Evolutionary conservation across 768 basidiomycete genomes (phyloP).

Genomic region (Mrakia gelida): DNA sequence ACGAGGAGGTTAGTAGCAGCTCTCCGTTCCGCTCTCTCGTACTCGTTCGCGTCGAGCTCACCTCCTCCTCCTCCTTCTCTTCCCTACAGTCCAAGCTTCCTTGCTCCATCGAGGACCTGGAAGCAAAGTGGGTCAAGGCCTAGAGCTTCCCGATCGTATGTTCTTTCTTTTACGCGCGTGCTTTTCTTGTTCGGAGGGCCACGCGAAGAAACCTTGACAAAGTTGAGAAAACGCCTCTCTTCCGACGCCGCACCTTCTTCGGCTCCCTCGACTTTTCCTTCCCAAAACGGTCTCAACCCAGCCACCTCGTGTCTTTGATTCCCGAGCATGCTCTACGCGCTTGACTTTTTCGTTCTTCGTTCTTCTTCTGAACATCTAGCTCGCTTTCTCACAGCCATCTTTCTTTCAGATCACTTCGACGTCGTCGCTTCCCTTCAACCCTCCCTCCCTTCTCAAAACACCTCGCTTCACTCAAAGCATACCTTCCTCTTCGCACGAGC

Average conservation of each 20-base stretch:
- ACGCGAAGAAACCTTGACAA: background rate
- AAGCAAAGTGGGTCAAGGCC: constrained; percentile 32
- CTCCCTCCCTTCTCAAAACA: too few species aligned
- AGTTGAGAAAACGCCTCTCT: background rate
- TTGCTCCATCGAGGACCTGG: constrained; percentile 30
- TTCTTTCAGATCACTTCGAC: background rate
- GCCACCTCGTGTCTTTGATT: background rate
- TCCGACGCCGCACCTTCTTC: background rate
- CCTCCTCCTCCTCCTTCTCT: background rate
- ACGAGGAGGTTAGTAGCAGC: constrained; percentile 27
- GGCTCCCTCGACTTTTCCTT: background rate
- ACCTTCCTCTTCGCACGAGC: too few species aligned
- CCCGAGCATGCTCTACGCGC: background rate
- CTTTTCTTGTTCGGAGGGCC: background rate
- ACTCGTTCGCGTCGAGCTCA: background rate
- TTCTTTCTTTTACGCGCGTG: background rate
- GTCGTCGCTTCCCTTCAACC: too few species aligned
- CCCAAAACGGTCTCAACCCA: background rate
- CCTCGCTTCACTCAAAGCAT: too few species aligned
- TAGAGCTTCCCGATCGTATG: background rate
- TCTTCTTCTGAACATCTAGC: background rate
- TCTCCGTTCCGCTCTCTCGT: background rate
- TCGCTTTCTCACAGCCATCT: background rate
- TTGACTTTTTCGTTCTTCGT: background rate
- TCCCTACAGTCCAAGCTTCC: constrained; percentile 22